Evolutionary conservation across 495 filamentous ascomycete species (phyloP), one percentile per base, ranked within the genome.

Genomic region (Lophiotrema nucula): DNA sequence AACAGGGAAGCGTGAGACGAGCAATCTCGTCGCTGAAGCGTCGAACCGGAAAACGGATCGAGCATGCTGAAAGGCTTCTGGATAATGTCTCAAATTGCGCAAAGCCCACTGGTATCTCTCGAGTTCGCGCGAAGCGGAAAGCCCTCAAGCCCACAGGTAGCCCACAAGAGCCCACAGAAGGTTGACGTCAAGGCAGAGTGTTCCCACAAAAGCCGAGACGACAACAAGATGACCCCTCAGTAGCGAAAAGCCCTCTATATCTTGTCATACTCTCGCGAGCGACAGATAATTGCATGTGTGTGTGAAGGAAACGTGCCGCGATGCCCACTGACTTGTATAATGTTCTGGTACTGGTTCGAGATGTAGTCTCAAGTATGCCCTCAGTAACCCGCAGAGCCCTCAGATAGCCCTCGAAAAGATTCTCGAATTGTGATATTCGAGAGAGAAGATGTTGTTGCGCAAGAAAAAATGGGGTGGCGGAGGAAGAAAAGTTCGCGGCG

Each of bases 201-300:
- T 74, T 73, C 72, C 72, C 72, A 73, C 72, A 74, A 74, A 60
- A 22, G 68, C 68, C 68, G 68, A 68, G 68, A 66, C 58, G 56
- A 55, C 50, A 58, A 60, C 27, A 47, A 25, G 33, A 63, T 58
- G n/a, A 60, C 16, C 65, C 64, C 64, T 55, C 67, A 62, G 64
- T 56, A 64, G 56, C 62, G 45, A 62, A 58, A 65, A 65, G 61
- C 65, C 62, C 47, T 58, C 53, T 62, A 47, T 39, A 54, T 58
- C 39, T 54, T 58, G 47, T 60, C 59, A 48, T 43, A 44, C 64
- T 49, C 51, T 41, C 19, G 44, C 26, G 59, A 56, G 59, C 47
- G 51, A 56, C 49, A 47, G 54, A 58, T 23, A 44, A 37, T 53
- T 51, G 50, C 47, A 27, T 46, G 39, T 41, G 57, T 62, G 63